Conservation (phyloP, 495 filamentous ascomycete species). For the Letharia lupina region DNA sequence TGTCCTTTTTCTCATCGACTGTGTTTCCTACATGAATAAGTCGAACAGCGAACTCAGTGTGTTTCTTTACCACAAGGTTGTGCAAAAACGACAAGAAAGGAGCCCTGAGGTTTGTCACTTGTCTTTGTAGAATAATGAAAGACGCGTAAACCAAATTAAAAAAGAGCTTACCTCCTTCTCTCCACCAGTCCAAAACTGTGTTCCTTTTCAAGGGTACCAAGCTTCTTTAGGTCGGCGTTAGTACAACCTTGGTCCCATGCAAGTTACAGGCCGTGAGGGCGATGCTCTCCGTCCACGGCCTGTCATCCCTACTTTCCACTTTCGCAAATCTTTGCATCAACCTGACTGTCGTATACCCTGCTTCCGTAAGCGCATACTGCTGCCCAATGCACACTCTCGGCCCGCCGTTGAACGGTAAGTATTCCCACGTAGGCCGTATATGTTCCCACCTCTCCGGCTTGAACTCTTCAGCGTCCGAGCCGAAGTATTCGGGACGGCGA, state of each 20-base stretch:
- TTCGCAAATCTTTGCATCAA: not conserved
- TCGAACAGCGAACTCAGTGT: too few species aligned
- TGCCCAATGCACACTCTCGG: constrained; percentile 36
- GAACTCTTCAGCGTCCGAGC: constrained; percentile 42
- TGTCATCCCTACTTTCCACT: not conserved
- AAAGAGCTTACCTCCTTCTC: too few species aligned
- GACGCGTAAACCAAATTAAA: too few species aligned
- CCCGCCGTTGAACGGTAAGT: constrained; percentile 61
- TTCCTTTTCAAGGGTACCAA: too few species aligned
- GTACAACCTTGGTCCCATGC: not conserved
- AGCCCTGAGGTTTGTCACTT: too few species aligned
- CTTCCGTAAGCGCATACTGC: constrained; percentile 30
- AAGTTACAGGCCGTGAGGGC: not conserved
- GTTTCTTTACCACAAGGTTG: too few species aligned
- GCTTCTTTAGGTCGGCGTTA: not conserved
- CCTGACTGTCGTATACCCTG: not conserved
- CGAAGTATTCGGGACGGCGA: constrained; percentile 40
- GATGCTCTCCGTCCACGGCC: not conserved
- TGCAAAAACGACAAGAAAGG: too few species aligned
- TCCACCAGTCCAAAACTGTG: not conserved
- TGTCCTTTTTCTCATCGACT: too few species aligned
- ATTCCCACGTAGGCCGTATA: constrained; percentile 42
- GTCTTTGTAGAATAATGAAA: too few species aligned
- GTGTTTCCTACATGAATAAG: too few species aligned
- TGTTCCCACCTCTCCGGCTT: constrained; percentile 44